A percentile compares a stretch with the other conserved stretches of the same genome.
These are phyloP conservation scores for Xylariaceae sp. DNA, from an alignment of 2,329 filamentous ascomycete genomes.

Conservation along the genomic window DNA sequence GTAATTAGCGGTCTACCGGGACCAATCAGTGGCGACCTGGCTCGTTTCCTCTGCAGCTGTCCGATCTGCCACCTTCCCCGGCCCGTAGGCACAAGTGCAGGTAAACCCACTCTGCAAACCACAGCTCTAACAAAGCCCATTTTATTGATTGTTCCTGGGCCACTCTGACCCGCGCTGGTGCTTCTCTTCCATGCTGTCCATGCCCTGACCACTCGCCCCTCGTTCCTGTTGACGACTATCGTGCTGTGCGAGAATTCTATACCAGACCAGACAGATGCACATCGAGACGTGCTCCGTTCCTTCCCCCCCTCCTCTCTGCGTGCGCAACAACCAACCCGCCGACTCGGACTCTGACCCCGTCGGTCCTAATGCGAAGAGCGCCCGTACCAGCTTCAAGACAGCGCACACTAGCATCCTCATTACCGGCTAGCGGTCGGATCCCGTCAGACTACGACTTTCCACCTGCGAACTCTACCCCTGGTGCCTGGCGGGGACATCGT, in stretches of 20 bases:
- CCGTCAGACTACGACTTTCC: slow-evolving; percentile 6
- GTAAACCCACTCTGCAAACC: no score
- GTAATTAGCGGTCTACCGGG: background rate
- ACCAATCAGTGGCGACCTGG: background rate
- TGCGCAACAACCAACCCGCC: no score
- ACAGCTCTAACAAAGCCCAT: background rate
- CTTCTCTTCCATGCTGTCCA: slow-evolving; percentile 1
- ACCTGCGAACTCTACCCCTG: slow-evolving; percentile 4
- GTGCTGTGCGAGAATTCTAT: slow-evolving; percentile 14
- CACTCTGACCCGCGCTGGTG: background rate
- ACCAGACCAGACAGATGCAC: no score
- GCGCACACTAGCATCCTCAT: slow-evolving; percentile 7
- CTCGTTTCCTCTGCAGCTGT: slow-evolving; percentile 2
- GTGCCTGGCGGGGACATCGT: background rate
- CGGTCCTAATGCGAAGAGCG: no score
- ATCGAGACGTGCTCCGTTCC: no score
- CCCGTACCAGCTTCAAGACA: no score
- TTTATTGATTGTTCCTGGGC: background rate
- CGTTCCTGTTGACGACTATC: slow-evolving; percentile 8
- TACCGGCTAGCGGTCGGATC: slow-evolving; percentile 9
- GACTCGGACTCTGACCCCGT: no score
- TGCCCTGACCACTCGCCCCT: no score
- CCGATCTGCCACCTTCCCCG: slow-evolving; percentile 2
- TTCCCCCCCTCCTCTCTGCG: no score
- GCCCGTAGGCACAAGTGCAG: slow-evolving; percentile 2